Evolutionary conservation across 352 stramenopile genomes (phyloP).

Genomic region (Globisporangium iwayamae): DNA sequence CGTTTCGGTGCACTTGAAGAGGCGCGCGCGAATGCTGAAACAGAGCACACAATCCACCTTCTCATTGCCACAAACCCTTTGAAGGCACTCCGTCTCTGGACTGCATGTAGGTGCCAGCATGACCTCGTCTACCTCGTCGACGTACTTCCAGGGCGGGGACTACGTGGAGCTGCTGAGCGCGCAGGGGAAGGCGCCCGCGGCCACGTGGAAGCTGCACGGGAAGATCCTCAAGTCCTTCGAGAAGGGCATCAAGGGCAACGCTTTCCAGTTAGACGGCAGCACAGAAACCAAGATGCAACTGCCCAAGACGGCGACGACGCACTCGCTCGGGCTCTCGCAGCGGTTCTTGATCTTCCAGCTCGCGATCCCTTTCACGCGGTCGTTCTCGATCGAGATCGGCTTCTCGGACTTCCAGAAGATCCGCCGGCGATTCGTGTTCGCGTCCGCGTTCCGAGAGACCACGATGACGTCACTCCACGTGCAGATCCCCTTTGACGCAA

Average conservation of each 20-base stretch:
- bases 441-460: slow-evolving; percentile 76
- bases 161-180: slow-evolving; percentile 80
- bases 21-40: not conserved
- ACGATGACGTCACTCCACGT: slow-evolving; percentile 52
- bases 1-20: not conserved
- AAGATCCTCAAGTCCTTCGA: slow-evolving; percentile 83
- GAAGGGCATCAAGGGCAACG: slow-evolving; percentile 74
- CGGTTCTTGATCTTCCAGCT: slow-evolving; percentile 74
- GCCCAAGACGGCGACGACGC: slow-evolving; percentile 44
- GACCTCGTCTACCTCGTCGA: not conserved
- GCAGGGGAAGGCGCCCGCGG: slow-evolving; percentile 66
- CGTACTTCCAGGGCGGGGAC: slow-evolving; percentile 80
- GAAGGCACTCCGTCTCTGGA: not conserved
- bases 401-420: slow-evolving; percentile 75
- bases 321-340: slow-evolving; percentile 59
- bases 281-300: slow-evolving; percentile 81
- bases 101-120: not conserved
- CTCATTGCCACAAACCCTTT: not conserved
- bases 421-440: slow-evolving; percentile 66
- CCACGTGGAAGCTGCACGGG: slow-evolving; percentile 66
- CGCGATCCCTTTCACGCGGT: slow-evolving; percentile 51
- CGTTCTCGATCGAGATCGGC: slow-evolving; percentile 76
- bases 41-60: not conserved
- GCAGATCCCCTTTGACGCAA: slow-evolving; percentile 53
- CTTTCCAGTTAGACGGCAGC: slow-evolving; percentile 70